A percentile compares a stretch with the other conserved stretches of the same genome.
phyloP scores from a whole-genome alignment of 2,329 filamentous ascomycete species.

The Coniochaeta ligniaria region DNA sequence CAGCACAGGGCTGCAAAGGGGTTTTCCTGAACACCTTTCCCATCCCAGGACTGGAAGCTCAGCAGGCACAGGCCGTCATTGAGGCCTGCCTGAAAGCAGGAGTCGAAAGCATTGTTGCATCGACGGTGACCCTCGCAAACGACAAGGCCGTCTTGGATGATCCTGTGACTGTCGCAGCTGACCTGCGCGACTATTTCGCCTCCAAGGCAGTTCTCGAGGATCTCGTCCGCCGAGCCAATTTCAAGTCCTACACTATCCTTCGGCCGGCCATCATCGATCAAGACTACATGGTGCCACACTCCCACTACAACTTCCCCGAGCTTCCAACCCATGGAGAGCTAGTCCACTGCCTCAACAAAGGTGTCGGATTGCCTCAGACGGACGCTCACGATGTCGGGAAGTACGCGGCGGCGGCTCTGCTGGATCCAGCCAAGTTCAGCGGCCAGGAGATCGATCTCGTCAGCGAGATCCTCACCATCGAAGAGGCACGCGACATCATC shows the following conservation, averaged over 20 bases:
- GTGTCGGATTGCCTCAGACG: constrained; percentile 16
- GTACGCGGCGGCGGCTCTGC: constrained; percentile 24
- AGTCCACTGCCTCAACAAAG: constrained; percentile 14
- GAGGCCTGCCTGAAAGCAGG: constrained; percentile 23
- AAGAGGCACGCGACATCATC: constrained; percentile 21
- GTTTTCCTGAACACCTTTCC: constrained; percentile 21
- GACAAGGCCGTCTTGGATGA: constrained; percentile 17
- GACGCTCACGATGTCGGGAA: constrained; percentile 22
- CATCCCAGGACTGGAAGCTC: constrained; percentile 17
- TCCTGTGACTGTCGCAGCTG: not conserved
- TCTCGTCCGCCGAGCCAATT: constrained; percentile 17
- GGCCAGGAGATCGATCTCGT: constrained; percentile 22
- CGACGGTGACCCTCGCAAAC: constrained; percentile 14
- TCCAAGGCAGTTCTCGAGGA: constrained; percentile 30
- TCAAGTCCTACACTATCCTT: constrained; percentile 24
- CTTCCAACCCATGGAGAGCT: constrained; percentile 20
- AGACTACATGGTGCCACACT: constrained; percentile 18
- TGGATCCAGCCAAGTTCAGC: constrained; percentile 19
- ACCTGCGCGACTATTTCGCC: constrained; percentile 22
- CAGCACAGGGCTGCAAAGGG: constrained; percentile 24
- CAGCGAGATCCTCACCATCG: constrained; percentile 19
- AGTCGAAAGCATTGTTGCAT: constrained; percentile 18
- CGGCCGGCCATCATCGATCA: constrained; percentile 20
- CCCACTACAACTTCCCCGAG: constrained; percentile 17
- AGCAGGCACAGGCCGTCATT: constrained; percentile 22